Evolutionary conservation across 305 asterid genomes (phyloP).

Genomic region (Fraxinus floribunda): DNA sequence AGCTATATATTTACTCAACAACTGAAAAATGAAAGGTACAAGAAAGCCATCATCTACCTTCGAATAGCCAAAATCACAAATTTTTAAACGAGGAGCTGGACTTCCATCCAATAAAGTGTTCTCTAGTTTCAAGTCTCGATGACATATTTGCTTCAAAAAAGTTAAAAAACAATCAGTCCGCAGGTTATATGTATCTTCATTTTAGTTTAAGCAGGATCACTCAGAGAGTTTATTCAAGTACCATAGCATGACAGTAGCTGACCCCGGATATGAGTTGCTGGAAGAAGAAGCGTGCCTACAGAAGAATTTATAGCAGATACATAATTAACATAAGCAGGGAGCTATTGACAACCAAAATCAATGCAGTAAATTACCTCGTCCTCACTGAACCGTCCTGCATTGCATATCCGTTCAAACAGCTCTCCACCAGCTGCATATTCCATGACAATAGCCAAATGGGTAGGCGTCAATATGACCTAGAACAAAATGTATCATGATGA

Average conservation of each 20-base stretch:
- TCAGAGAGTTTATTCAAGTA: conserved; percentile 29
- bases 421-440: conserved; percentile 98
- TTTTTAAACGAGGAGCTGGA: conserved; percentile 87
- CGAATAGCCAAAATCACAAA: conserved; percentile 96
- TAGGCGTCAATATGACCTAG: conserved; percentile 88
- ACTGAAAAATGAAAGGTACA: background rate
- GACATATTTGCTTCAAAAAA: conserved; percentile 87
- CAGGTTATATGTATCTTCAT: background rate
- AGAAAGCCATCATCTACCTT: conserved; percentile 50
- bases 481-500: conserved; percentile 1
- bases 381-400: conserved; percentile 94
- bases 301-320: conserved; percentile 2
- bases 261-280: conserved; percentile 99
- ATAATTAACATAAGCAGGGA: background rate
- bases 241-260: conserved; percentile 97
- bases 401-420: conserved; percentile 88
- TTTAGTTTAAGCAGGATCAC: background rate
- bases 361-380: conserved; percentile 61
- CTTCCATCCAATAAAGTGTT: conserved; percentile 93
- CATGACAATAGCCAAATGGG: conserved; percentile 98
- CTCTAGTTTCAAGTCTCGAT: conserved; percentile 92
- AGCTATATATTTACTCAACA: background rate
- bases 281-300: conserved; percentile 92
- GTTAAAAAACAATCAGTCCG: conserved; percentile 3
- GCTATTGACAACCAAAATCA: background rate